Evolutionary conservation across 768 basidiomycete species (phyloP), one percentile per base, ranked within the genome.

Genomic region (Podaxis pistillaris): DNA sequence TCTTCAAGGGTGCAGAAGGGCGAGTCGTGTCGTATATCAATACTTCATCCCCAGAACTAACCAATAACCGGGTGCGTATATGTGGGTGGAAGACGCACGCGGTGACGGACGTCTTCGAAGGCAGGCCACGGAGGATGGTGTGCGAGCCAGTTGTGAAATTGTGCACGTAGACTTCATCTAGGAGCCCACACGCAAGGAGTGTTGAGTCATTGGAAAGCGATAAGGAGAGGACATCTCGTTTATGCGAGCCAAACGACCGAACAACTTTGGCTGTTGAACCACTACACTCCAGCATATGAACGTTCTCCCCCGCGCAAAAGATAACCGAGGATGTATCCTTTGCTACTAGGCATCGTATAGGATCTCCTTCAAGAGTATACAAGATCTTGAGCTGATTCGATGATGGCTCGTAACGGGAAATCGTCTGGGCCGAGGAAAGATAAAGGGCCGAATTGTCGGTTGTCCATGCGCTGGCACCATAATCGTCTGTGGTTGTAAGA

Each of bases 51-150:
- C 83, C 84, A 17, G 79, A 68, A 2, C 80, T 81, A 3, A 92
- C 73, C 2, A 92, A 73, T 19, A 92, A 77, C 49, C 81, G 78
- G 6, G 84, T 85, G n/a, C 83, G 83, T 1, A 79, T 74, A 69
- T 90, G 86, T 11, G 81, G 78, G 67, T 90, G 88, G 65, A 91
- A 91, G 28, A 75, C 70, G 61, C 86, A 86, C 13, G 82, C 76
- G 0, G 73, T 76, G 46, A 86, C 75, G n/a, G 72, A 63, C 57
- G 74, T 67, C 37, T 70, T 64, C 19, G 40, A 63, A 1, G 83
- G 77, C 2, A 88, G 71, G 0, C 88, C 87, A 30, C 83, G 81
- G 41, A 92, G 79, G 33, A 78, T 74, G 2, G 79, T 80, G 65
- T 84, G 81, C 7, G 86, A 80, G 13, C 82, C 81, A 11, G 80